Conservation (phyloP, 2,329 filamentous ascomycete genomes). For the Ascocoryne sarcoides region DNA sequence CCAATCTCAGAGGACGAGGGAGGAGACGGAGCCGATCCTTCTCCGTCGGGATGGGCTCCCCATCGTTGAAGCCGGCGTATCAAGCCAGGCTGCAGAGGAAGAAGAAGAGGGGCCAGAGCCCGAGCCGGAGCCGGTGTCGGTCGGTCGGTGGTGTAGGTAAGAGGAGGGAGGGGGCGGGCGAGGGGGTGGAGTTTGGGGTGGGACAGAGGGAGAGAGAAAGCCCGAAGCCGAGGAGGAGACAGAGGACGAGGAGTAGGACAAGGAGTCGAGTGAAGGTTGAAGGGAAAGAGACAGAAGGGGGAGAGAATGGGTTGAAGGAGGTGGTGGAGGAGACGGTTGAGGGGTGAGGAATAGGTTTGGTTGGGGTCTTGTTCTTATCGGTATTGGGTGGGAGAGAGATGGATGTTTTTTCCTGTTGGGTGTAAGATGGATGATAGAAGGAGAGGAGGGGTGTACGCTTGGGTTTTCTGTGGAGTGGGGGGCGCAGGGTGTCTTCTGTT, state of each 20-base stretch:
- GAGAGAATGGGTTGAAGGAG: slow-evolving; percentile 1
- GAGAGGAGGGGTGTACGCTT: too few species aligned
- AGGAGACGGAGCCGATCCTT: slow-evolving; percentile 18
- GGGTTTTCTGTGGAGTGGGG: too few species aligned
- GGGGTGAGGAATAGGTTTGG: too few species aligned
- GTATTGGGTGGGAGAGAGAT: too few species aligned
- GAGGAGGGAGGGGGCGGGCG: slow-evolving; percentile 1
- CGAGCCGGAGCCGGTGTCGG: slow-evolving; percentile 11
- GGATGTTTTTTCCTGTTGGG: too few species aligned
- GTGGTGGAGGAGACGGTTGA: too few species aligned
- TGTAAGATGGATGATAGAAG: too few species aligned
- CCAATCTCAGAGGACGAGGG: slow-evolving; percentile 23
- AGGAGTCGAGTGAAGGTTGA: slow-evolving; percentile 5
- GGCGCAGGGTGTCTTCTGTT: too few species aligned
- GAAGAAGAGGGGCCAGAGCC: slow-evolving; percentile 17
- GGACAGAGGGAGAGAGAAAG: too few species aligned
- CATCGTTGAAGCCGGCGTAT: slow-evolving; percentile 12
- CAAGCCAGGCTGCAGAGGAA: slow-evolving; percentile 1
- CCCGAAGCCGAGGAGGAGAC: slow-evolving; percentile 13
- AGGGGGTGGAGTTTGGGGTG: too few species aligned
- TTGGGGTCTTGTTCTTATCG: too few species aligned
- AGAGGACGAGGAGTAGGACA: slow-evolving; percentile 17
- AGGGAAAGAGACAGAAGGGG: neutral
- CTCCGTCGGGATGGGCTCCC: neutral
- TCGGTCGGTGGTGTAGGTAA: slow-evolving; percentile 1